Base-by-base conservation (phyloP, 208 protist genomes). In the Acanthamoeba healyi region DNA sequence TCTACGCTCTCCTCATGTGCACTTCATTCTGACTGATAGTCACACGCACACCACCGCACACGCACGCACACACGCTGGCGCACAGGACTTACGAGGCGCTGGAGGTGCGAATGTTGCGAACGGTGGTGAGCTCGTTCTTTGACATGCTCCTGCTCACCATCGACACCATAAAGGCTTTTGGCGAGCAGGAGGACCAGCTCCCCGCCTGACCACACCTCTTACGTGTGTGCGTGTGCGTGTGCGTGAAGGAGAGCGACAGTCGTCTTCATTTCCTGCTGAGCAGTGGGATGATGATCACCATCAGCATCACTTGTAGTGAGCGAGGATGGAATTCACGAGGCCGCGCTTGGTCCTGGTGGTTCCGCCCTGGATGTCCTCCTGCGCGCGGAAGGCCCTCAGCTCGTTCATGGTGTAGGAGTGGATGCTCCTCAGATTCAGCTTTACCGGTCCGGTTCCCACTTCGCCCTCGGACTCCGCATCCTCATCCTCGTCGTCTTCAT, bases 91-190 rank as follows among this genome's bases (percentile, higher is more conserved):
- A 84, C 74, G 74, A 84, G 74, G 44, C 74, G 36, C n/a, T 84
- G 5, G 74, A 84, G 9, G 74, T 84, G 42, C 36, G 44, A 2
- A 84, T 84, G 74, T 17, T 84, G 26, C 74, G 74, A 9, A 84
- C 74, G 32, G 74, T 84, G 44, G 74, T 84, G 42, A 84, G 74
- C 26, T 84, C 74, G 4, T 84, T 84, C 44, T 84, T 84, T 40
- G 74, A 84, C 32, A 84, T 84, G 74, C 44, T 84, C 42, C 74
- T 84, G 0, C 74, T 84, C 36, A 24, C 44, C 36, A 84, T 56
- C 44, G 74, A 84, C 1, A 84, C 74, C 36, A 84, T 84, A 46
- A 84, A 46, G 44, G 17, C 74, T 26, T 84, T 84, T 84, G 74
- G 74, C 74, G 67, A 42, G 67, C 36, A 29, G 34, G 63, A 29